Percentiles rank a stretch among this genome's conserved stretches.
phyloP scores from a whole-genome alignment of 768 basidiomycete genomes.

The Dacryopinax spathularia region DNA sequence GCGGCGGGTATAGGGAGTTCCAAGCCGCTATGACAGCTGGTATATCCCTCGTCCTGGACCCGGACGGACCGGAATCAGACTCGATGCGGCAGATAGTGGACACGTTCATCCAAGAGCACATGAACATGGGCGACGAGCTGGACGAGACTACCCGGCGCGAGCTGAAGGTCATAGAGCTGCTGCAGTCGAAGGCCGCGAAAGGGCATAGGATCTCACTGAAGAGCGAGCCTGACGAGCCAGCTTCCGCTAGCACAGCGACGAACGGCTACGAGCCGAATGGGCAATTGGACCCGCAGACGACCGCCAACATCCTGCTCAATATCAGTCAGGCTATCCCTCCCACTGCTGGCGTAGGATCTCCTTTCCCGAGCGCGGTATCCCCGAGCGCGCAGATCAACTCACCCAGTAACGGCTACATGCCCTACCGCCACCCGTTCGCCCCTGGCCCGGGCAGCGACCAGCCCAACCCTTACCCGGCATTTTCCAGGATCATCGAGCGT shows the following conservation, averaged over 20 bases:
- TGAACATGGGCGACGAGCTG: constrained; percentile 40
- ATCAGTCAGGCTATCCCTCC: background rate
- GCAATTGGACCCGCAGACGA: constrained; percentile 3
- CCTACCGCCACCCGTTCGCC: constrained; percentile 1
- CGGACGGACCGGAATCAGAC: constrained; percentile 49
- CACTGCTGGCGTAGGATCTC: constrained; percentile 1
- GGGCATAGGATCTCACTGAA: constrained; percentile 22
- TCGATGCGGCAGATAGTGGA: constrained; percentile 71
- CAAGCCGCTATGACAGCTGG: constrained; percentile 82
- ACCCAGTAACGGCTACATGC: background rate
- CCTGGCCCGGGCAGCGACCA: constrained; percentile 4
- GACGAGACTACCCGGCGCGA: constrained; percentile 74
- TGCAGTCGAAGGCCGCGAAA: constrained; percentile 44
- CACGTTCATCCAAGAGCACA: constrained; percentile 54
- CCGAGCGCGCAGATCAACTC: background rate
- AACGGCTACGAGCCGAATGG: constrained; percentile 8
- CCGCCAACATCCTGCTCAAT: constrained; percentile 9
- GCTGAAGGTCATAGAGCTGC: constrained; percentile 70
- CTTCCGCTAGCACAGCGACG: background rate
- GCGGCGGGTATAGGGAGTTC: constrained; percentile 71
- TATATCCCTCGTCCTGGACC: constrained; percentile 70
- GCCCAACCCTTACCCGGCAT: constrained; percentile 14
- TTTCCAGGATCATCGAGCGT: constrained; percentile 44
- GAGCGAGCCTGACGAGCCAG: constrained; percentile 8
- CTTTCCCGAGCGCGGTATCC: background rate